Conservation (phyloP, 2,329 filamentous ascomycete genomes). For the Basipetospora chlamydospora region DNA sequence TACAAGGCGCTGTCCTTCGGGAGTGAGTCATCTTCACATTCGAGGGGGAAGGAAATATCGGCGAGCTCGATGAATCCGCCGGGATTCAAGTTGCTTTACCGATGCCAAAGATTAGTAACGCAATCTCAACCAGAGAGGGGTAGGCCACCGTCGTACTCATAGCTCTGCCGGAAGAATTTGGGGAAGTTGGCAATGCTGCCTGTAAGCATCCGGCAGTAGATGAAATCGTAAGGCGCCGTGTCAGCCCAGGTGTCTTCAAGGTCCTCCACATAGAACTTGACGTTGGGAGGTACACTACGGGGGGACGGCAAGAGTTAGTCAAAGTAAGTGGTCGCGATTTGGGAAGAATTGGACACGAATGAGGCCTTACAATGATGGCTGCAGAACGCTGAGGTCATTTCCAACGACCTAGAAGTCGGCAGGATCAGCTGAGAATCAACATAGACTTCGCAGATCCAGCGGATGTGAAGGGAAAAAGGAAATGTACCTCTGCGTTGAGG, state of each 20-base stretch:
- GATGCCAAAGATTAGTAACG: background rate
- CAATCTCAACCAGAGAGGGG: background rate
- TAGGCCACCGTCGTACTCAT: slow-evolving; percentile 11
- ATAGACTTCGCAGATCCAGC: background rate
- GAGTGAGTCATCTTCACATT: slow-evolving; percentile 19
- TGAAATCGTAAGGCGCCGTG: slow-evolving; percentile 22
- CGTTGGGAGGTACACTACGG: slow-evolving; percentile 30
- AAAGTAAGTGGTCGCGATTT: background rate
- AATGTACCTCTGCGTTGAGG: slow-evolving; percentile 13
- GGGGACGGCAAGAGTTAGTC: background rate
- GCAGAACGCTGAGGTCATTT: slow-evolving; percentile 27
- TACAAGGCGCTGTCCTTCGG: slow-evolving; percentile 13
- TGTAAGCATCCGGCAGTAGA: slow-evolving; percentile 20
- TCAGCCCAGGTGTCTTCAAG: slow-evolving; percentile 25
- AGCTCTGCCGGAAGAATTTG: slow-evolving; percentile 21
- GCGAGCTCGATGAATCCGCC: slow-evolving; percentile 20
- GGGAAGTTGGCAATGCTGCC: slow-evolving; percentile 16
- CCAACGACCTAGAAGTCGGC: slow-evolving; percentile 19
- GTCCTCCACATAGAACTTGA: slow-evolving; percentile 31
- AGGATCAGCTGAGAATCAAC: background rate
- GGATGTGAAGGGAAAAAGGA: background rate
- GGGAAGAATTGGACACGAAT: too few relatives aligned
- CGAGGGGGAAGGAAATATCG: slow-evolving; percentile 14
- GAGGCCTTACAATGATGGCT: slow-evolving; percentile 18
- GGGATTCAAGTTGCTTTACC: slow-evolving; percentile 8